Percentiles rank a stretch among this genome's conserved stretches.
These are phyloP conservation scores for Pisolithus thermaeus DNA, from an alignment of 1,284 basidiomycete genomes.

Conservation along the genomic window DNA sequence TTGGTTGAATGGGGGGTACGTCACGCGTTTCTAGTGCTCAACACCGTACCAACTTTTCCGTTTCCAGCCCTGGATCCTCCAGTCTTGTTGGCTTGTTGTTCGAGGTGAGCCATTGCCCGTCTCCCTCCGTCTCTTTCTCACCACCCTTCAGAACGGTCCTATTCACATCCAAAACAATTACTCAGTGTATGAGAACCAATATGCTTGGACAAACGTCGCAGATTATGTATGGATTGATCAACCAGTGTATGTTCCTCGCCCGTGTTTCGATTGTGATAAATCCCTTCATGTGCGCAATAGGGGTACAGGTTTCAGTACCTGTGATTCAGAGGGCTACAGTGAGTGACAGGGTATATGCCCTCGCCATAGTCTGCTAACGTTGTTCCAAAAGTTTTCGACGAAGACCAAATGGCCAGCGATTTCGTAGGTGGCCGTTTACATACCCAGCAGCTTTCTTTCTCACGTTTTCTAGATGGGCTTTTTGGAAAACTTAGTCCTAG, in stretches of 20 bases:
- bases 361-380: constrained; percentile 1
- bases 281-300: constrained; percentile 24
- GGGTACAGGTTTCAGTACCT: constrained; percentile 62
- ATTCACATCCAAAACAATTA: constrained; percentile 49
- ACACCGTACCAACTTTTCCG: background rate
- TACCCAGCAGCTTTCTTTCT: background rate
- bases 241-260: constrained; percentile 47
- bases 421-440: constrained; percentile 43
- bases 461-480: constrained; percentile 52
- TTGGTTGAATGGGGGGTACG: constrained; percentile 70
- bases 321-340: constrained; percentile 56
- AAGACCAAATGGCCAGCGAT: constrained; percentile 63
- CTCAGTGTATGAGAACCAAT: constrained; percentile 42
- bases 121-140: background rate
- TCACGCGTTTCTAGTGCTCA: background rate
- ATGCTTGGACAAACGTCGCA: constrained; percentile 54
- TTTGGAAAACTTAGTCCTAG: constrained; percentile 56
- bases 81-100: constrained; percentile 59
- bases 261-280: background rate
- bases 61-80: constrained; percentile 59
- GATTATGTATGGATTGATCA: constrained; percentile 73
- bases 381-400: constrained; percentile 43
- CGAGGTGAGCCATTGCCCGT: constrained; percentile 40
- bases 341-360: constrained; percentile 15
- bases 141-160: constrained; percentile 55